phyloP scores from a whole-genome alignment of 1,284 basidiomycete genomes.

The Cutaneotrichosporon cutaneum region DNA sequence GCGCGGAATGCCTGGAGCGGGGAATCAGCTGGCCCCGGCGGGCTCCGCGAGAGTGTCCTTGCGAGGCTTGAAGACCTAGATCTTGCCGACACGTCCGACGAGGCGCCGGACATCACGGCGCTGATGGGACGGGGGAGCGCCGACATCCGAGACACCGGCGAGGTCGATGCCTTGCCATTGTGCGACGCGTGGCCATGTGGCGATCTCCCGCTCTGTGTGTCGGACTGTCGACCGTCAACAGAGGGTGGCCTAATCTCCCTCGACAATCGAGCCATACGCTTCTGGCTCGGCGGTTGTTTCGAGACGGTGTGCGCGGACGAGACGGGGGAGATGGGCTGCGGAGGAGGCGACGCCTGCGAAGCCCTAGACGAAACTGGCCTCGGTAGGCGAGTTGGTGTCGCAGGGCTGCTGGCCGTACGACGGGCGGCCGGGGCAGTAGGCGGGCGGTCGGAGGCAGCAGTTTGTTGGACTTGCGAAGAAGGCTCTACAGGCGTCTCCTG shows the following conservation, averaged over 20 bases:
- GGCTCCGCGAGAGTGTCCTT: constrained; percentile 22
- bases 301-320: background rate
- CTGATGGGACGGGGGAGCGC: constrained; percentile 1
- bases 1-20: constrained; percentile 20
- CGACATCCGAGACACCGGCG: background rate
- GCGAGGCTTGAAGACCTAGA: constrained; percentile 20
- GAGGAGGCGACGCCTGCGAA: background rate
- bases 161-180: background rate
- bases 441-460: background rate
- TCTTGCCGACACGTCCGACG: constrained; percentile 11
- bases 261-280: background rate
- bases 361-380: background rate
- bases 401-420: background rate
- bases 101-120: background rate
- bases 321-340: background rate
- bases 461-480: background rate
- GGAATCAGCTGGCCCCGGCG: constrained; percentile 24
- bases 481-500: background rate
- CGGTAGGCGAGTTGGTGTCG: background rate
- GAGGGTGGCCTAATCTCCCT: background rate
- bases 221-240: background rate
- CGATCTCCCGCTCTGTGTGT: background rate
- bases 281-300: background rate
- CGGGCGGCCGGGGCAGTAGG: background rate
- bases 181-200: background rate